phyloP scores from a whole-genome alignment of 2,329 filamentous ascomycete genomes.

The Lithohypha guttulata region DNA sequence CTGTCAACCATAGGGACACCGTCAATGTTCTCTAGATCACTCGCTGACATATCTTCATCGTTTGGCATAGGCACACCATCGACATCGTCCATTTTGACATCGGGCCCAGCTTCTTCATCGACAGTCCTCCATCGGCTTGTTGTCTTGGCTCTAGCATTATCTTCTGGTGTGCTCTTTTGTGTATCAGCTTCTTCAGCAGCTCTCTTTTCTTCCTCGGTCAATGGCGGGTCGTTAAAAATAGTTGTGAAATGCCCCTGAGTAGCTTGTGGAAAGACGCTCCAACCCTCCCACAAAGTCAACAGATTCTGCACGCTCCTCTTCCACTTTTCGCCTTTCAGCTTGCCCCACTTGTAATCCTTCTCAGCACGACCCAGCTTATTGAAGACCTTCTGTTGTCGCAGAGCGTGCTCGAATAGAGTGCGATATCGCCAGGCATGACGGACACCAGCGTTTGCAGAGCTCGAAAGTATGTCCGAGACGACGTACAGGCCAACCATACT shows the following conservation, averaged over 20 bases:
- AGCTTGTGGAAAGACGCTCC: conserved; percentile 59
- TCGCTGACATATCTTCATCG: conserved; percentile 36
- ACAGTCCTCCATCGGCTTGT: conserved; percentile 14
- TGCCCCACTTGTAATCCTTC: conserved; percentile 64
- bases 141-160: conserved; percentile 17
- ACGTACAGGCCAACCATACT: conserved; percentile 75
- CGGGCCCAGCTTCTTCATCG: conserved; percentile 12
- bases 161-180: conserved; percentile 32
- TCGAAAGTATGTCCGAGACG: conserved; percentile 68
- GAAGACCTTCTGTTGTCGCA: conserved; percentile 60
- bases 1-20: conserved; percentile 37
- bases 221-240: conserved; percentile 61
- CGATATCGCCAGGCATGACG: conserved; percentile 81
- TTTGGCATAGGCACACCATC: conserved; percentile 26
- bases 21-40: conserved; percentile 26
- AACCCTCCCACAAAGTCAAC: conserved; percentile 56
- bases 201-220: conserved; percentile 37
- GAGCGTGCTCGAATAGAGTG: conserved; percentile 62
- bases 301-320: conserved; percentile 62
- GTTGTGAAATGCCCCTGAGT: conserved; percentile 60
- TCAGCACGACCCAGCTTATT: conserved; percentile 64
- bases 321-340: conserved; percentile 74
- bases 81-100: conserved; percentile 27
- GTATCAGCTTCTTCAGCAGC: conserved; percentile 29
- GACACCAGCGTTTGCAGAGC: conserved; percentile 62